A percentile compares a stretch with the other conserved stretches of the same genome.
phyloP scores from a whole-genome alignment of 73 alveolate species.

The Paramecium bursaria region DNA sequence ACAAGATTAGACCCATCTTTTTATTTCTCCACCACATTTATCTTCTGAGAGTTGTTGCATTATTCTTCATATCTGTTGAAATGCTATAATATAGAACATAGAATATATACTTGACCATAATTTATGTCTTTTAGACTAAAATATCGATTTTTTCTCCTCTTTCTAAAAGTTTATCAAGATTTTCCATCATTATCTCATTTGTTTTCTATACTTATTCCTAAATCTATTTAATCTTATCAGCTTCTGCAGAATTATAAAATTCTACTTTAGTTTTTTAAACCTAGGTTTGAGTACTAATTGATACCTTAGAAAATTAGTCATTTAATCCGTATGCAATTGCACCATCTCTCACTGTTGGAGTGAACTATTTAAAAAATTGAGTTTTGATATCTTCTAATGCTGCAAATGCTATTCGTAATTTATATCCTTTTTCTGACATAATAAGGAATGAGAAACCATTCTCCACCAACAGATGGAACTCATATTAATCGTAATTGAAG shows the following conservation, averaged over 20 bases:
- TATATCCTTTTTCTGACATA: constrained; percentile 66
- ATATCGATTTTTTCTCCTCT: constrained; percentile 73
- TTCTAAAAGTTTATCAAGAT: constrained; percentile 67
- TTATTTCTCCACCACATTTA: constrained; percentile 74
- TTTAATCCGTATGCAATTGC: constrained; percentile 52
- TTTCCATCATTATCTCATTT: constrained; percentile 70
- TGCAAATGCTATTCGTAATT: constrained; percentile 68
- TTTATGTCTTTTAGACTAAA: constrained; percentile 48
- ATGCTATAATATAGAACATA: neutral
- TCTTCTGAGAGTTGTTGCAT: constrained; percentile 64
- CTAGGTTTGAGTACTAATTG: neutral
- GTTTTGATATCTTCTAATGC: constrained; percentile 58
- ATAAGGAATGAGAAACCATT: constrained; percentile 65
- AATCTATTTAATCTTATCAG: constrained; percentile 52
- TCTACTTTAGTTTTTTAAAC: constrained; percentile 51
- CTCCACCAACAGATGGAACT: constrained; percentile 64
- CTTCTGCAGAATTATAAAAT: constrained; percentile 67
- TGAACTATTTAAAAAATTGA: constrained; percentile 10
- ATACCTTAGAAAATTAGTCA: neutral
- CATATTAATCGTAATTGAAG: constrained; percentile 51
- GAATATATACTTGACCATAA: constrained; percentile 47
- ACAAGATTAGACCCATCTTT: constrained; percentile 61
- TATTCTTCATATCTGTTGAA: constrained; percentile 57
- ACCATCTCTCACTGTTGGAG: neutral
- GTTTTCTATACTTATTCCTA: constrained; percentile 35